Conservation (phyloP, 108 stramenopile genomes). For the Skeletonema potamos region DNA sequence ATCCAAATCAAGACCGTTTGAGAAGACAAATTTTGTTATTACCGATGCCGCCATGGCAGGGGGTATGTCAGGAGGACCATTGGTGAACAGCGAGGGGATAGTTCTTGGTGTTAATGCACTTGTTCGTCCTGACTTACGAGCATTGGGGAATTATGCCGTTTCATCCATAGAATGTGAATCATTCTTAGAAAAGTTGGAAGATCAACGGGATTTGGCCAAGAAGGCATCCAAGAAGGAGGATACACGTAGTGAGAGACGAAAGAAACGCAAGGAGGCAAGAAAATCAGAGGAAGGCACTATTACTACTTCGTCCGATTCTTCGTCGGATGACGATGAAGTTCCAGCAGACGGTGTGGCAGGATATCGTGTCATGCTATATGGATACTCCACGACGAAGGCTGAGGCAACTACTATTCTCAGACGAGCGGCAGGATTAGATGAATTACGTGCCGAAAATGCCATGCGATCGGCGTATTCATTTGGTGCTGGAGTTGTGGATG, state of each 20-base stretch:
- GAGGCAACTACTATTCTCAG: constrained; percentile 8
- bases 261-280: neutral
- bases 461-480: constrained; percentile 32
- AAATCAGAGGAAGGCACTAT: neutral
- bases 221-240: neutral
- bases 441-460: constrained; percentile 35
- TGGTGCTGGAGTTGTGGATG: constrained; percentile 40
- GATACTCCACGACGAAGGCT: constrained; percentile 19
- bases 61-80: constrained; percentile 56
- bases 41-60: constrained; percentile 64
- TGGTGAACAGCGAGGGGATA: constrained; percentile 39
- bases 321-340: neutral
- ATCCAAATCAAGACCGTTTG: constrained; percentile 41
- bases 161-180: constrained; percentile 43
- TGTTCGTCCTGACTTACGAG: constrained; percentile 53
- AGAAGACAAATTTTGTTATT: constrained; percentile 40
- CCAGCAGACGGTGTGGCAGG: constrained; percentile 27
- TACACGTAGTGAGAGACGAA: neutral
- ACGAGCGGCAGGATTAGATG: constrained; percentile 28
- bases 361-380: constrained; percentile 42
- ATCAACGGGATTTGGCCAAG: neutral
- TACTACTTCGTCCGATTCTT: neutral
- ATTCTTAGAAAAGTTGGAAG: constrained; percentile 46
- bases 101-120: constrained; percentile 57
- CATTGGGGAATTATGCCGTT: constrained; percentile 58